Conservation (phyloP, 441 rosid genomes). For the Rhodomyrtus psidioides region DNA sequence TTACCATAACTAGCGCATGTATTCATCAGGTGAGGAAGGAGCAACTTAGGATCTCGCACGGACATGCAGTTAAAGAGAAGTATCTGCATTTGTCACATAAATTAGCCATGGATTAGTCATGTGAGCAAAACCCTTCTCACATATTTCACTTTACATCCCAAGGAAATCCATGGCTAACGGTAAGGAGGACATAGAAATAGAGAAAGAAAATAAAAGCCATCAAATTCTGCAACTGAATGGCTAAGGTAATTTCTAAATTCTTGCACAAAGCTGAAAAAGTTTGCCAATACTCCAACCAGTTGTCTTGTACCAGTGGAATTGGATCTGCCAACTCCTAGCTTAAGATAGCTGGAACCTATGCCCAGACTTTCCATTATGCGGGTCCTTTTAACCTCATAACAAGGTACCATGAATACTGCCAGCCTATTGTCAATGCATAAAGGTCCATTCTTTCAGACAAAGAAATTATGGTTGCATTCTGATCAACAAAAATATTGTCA, state of each 20-base stretch:
- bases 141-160: background rate
- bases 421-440: background rate
- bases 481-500: background rate
- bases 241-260: background rate
- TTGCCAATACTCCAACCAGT: background rate
- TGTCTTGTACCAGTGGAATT: background rate
- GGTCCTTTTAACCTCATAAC: background rate
- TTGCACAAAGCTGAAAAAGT: background rate
- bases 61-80: conserved; percentile 90
- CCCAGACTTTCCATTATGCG: background rate
- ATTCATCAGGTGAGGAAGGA: conserved; percentile 61
- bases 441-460: background rate
- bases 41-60: conserved; percentile 89
- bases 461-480: background rate
- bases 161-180: background rate
- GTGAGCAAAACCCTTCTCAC: background rate
- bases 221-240: background rate
- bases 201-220: background rate
- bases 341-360: background rate
- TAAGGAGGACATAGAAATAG: background rate
- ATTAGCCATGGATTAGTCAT: background rate
- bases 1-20: conserved; percentile 70
- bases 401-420: background rate
- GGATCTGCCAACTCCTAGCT: background rate
- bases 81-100: conserved; percentile 45